Conservation (phyloP, 2,329 filamentous ascomycete species). For the Trichophaea hybrida region DNA sequence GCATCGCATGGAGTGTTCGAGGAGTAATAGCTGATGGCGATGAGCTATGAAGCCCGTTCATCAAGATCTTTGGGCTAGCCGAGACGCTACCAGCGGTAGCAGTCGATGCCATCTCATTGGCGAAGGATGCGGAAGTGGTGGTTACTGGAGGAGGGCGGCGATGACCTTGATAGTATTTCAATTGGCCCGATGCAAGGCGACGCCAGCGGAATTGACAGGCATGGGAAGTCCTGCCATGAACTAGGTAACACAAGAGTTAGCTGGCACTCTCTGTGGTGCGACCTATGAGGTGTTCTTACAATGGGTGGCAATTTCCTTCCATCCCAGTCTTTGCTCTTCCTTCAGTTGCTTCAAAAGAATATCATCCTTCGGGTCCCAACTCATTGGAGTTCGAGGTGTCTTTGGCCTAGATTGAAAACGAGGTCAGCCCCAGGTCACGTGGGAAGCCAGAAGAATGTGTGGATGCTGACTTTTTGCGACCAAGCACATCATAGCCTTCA, state of each 20-base stretch:
- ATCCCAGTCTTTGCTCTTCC: conserved; percentile 28
- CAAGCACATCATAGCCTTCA: conserved; percentile 24
- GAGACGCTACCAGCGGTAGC: conserved; percentile 18
- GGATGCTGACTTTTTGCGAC: conserved; percentile 22
- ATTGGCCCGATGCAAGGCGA: conserved; percentile 26
- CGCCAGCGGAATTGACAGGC: conserved; percentile 29
- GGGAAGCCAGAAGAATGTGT: not conserved
- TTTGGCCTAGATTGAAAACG: conserved; percentile 22
- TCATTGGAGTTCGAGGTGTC: conserved; percentile 28
- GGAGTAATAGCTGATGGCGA: conserved; percentile 18
- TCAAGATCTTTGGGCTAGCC: conserved; percentile 18
- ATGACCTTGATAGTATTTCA: conserved; percentile 27
- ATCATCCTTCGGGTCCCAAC: conserved; percentile 28
- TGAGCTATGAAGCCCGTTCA: conserved; percentile 18
- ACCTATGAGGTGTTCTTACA: conserved; percentile 20
- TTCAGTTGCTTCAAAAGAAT: conserved; percentile 27
- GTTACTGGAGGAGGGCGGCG: conserved; percentile 23
- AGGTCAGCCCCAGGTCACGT: conserved; percentile 4
- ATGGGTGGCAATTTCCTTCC: conserved; percentile 29
- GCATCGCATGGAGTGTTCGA: conserved; percentile 18
- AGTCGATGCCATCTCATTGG: conserved; percentile 23
- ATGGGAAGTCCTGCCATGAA: conserved; percentile 27
- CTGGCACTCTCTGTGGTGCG: not conserved
- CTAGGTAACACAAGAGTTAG: conserved; percentile 16
- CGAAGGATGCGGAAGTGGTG: conserved; percentile 24